These are phyloP conservation scores for Scleromitrula shiraiana DNA, from an alignment of 2,329 filamentous ascomycete genomes.

Conservation along the genomic window DNA sequence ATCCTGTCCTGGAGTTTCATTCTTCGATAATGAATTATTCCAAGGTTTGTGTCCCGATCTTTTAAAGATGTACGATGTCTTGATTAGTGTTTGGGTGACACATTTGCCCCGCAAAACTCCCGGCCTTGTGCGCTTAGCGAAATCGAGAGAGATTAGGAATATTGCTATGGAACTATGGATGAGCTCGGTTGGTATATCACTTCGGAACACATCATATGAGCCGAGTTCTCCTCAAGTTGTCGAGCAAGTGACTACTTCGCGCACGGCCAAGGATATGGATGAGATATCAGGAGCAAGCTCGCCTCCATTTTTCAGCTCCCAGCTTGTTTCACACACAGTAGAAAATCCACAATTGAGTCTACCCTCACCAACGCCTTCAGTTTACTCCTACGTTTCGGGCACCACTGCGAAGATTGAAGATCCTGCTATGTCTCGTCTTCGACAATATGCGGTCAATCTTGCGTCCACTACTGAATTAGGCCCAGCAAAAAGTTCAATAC, in stretches of 20 bases:
- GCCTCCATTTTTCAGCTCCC: slow-evolving; percentile 17
- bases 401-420: slow-evolving; percentile 25
- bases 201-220: slow-evolving; percentile 14
- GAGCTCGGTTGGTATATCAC: slow-evolving; percentile 24
- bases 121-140: slow-evolving; percentile 21
- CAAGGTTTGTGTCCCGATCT: slow-evolving; percentile 12
- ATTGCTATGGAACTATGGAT: slow-evolving; percentile 27
- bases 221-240: not conserved
- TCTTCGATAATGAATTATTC: slow-evolving; percentile 1
- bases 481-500: slow-evolving; percentile 21
- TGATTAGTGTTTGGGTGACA: slow-evolving; percentile 26
- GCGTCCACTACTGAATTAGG: slow-evolving; percentile 23
- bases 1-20: slow-evolving; percentile 10
- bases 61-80: slow-evolving; percentile 24
- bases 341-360: slow-evolving; percentile 12
- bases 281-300: slow-evolving; percentile 16
- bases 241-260: slow-evolving; percentile 2
- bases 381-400: slow-evolving; percentile 21
- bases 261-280: slow-evolving; percentile 7
- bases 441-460: slow-evolving; percentile 30
- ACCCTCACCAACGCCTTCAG: slow-evolving; percentile 23
- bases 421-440: slow-evolving; percentile 29
- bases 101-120: slow-evolving; percentile 22
- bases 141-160: slow-evolving; percentile 24
- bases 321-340: slow-evolving; percentile 9